Conservation (phyloP, 192 early-diverging fungal genomes). For the Backusella luteola region DNA sequence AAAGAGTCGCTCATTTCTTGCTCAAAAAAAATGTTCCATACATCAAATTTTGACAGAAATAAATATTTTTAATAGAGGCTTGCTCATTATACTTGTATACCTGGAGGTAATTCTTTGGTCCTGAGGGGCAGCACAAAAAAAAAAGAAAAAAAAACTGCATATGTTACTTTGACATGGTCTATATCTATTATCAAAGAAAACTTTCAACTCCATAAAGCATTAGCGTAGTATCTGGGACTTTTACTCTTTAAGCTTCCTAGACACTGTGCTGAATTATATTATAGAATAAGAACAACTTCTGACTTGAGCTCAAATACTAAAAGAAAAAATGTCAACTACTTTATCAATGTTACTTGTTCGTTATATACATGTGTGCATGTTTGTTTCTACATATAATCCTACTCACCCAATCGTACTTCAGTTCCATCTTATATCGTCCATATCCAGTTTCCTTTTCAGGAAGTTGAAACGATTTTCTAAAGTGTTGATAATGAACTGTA, state of each 20-base stretch:
- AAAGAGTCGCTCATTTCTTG: too few species aligned
- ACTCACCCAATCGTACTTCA: not conserved
- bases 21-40: too few species aligned
- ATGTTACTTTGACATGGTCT: too few species aligned
- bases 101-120: too few species aligned
- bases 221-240: not conserved
- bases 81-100: too few species aligned
- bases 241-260: not conserved
- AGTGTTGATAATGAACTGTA: too few species aligned
- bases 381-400: conserved; percentile 27
- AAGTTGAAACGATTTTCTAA: conserved; percentile 25
- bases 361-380: not conserved
- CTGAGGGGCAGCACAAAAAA: too few species aligned
- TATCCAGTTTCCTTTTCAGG: not conserved
- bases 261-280: not conserved
- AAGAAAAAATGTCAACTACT: not conserved
- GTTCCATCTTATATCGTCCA: not conserved
- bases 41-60: too few species aligned
- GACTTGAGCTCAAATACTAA: not conserved
- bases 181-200: not conserved
- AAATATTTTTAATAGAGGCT: too few species aligned
- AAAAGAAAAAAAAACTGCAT: too few species aligned
- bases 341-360: not conserved
- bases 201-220: not conserved
- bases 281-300: not conserved